These are phyloP conservation scores for Suillus spraguei DNA, from an alignment of 768 basidiomycete genomes.

Conservation along the genomic window DNA sequence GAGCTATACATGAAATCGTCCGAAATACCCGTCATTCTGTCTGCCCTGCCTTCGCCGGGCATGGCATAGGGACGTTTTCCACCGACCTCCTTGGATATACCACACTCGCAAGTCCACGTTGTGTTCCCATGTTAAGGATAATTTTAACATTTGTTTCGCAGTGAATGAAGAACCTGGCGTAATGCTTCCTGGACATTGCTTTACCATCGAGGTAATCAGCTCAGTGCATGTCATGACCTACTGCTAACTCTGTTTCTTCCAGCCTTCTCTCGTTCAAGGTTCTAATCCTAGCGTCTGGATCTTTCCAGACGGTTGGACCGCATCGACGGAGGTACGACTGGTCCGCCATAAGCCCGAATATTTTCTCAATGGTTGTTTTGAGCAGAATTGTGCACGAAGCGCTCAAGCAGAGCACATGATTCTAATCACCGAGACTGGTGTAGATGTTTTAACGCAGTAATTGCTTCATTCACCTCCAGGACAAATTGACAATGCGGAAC, in stretches of 20 bases:
- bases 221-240: conserved; percentile 10
- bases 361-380: conserved; percentile 6
- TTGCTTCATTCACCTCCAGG: background rate
- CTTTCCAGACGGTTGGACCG: conserved; percentile 93
- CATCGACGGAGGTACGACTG: conserved; percentile 73
- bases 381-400: conserved; percentile 75
- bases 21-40: conserved; percentile 50
- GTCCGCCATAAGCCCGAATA: background rate
- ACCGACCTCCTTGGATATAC: conserved; percentile 80
- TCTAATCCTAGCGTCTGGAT: conserved; percentile 66
- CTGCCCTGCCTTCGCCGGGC: conserved; percentile 76
- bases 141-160: conserved; percentile 29
- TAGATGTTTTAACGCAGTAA: conserved; percentile 72
- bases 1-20: conserved; percentile 61
- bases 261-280: conserved; percentile 84
- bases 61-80: conserved; percentile 88
- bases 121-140: background rate
- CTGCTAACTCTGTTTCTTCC: background rate
- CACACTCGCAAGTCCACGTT: conserved; percentile 59
- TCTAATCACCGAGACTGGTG: conserved; percentile 75
- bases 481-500: background rate
- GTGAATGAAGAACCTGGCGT: conserved; percentile 81
- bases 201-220: conserved; percentile 79
- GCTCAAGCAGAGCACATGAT: conserved; percentile 92
- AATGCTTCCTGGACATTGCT: conserved; percentile 87